phyloP scores from a whole-genome alignment of 768 basidiomycete genomes.

The Mrakia hoshinonis region DNA sequence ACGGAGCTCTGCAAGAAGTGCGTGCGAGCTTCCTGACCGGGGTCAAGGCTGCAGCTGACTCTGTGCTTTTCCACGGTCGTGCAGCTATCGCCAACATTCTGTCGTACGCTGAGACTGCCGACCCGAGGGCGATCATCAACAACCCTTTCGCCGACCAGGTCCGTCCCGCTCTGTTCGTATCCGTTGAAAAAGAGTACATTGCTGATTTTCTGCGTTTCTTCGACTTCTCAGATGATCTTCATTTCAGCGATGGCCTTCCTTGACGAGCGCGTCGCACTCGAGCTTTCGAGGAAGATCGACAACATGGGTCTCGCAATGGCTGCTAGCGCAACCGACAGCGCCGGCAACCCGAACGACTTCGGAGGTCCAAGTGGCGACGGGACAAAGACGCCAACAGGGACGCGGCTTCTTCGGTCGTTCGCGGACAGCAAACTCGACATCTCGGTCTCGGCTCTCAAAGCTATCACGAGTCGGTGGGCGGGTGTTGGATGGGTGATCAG shows the following conservation, averaged over 20 bases:
- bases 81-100: slow-evolving; percentile 28
- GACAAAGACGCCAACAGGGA: slow-evolving; percentile 24
- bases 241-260: slow-evolving; percentile 26
- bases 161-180: not conserved
- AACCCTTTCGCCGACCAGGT: slow-evolving; percentile 28
- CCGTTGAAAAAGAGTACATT: no score
- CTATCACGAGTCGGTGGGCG: slow-evolving; percentile 19
- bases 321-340: not conserved
- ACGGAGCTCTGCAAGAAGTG: slow-evolving; percentile 24
- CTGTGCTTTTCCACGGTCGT: no score
- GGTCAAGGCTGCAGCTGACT: not conserved
- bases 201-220: not conserved
- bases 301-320: not conserved
- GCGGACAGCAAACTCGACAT: slow-evolving; percentile 4
- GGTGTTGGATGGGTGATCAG: slow-evolving; percentile 27
- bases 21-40: not conserved
- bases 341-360: not conserved
- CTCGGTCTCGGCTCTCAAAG: not conserved
- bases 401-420: slow-evolving; percentile 14
- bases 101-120: slow-evolving; percentile 20
- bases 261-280: slow-evolving; percentile 11
- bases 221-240: slow-evolving; percentile 15
- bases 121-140: slow-evolving; percentile 18
- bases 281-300: not conserved
- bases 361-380: not conserved